Evolutionary conservation across 2,329 filamentous ascomycete genomes (phyloP).

Genomic region (Calonectria montana): DNA sequence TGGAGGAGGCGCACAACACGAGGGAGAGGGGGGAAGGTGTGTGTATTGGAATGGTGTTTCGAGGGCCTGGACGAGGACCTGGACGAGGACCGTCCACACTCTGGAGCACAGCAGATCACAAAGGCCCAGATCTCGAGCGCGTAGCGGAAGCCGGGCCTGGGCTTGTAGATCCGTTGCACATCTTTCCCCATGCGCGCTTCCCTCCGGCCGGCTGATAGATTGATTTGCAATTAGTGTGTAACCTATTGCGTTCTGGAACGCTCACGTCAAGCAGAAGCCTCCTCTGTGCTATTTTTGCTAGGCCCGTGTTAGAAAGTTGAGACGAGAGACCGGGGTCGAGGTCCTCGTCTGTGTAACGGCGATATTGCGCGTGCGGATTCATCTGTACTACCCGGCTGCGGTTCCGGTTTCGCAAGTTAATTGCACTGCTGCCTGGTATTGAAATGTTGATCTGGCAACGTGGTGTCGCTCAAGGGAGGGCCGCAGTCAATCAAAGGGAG

Average conservation of each 20-base stretch:
- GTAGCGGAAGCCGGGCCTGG: neutral
- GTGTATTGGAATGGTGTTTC: neutral
- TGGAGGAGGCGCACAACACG: neutral
- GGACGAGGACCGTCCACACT: neutral
- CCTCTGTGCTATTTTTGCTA: neutral
- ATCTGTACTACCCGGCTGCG: neutral
- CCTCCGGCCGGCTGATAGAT: neutral
- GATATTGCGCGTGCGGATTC: neutral
- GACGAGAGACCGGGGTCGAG: neutral
- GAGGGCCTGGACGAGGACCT: neutral
- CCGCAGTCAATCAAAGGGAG: neutral
- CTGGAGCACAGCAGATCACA: neutral
- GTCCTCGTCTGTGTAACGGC: neutral
- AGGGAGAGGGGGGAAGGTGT: neutral
- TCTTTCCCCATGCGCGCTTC: neutral
- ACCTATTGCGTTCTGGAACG: neutral
- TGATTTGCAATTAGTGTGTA: constrained; percentile 6
- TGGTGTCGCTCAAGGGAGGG: neutral
- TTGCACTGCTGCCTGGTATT: neutral
- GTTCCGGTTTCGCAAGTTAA: neutral
- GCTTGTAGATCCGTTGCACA: constrained; percentile 5
- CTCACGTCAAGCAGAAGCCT: neutral
- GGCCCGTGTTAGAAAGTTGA: neutral
- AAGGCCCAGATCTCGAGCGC: neutral
- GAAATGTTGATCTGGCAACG: constrained; percentile 1